A percentile compares a stretch with the other conserved stretches of the same genome.
Conservation (phyloP, 306 rosid genomes). For the Prunus mongolica region DNA sequence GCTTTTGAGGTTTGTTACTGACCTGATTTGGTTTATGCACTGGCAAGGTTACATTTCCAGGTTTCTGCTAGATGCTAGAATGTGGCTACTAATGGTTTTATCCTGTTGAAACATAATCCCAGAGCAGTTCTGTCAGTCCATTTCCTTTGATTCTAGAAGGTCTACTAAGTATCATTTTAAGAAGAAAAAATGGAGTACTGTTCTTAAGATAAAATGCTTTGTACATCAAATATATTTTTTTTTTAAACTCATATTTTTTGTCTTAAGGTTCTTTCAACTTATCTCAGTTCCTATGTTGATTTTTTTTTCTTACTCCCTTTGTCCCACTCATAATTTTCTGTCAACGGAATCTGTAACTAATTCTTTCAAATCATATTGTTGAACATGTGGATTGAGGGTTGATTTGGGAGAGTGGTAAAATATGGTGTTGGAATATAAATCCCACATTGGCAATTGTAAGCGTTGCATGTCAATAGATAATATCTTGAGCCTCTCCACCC, state of each 20-base stretch:
- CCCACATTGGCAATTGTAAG: neutral
- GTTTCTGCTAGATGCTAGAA: slow-evolving; percentile 1
- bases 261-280: neutral
- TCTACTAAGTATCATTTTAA: neutral
- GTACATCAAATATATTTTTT: neutral
- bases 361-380: neutral
- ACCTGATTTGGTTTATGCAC: neutral
- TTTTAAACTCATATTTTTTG: neutral
- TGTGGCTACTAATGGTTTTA: neutral
- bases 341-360: neutral
- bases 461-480: no score
- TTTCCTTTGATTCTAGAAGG: neutral
- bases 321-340: neutral
- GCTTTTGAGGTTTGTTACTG: slow-evolving; percentile 69
- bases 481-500: no score
- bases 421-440: neutral
- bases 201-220: neutral
- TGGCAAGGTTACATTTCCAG: neutral
- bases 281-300: neutral
- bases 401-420: neutral
- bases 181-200: neutral
- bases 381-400: neutral
- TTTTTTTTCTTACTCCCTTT: neutral
- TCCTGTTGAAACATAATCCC: neutral
- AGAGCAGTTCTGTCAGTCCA: neutral